Conservation (phyloP, 345 rosid genomes). For the Pseudoturritis turrita region DNA sequence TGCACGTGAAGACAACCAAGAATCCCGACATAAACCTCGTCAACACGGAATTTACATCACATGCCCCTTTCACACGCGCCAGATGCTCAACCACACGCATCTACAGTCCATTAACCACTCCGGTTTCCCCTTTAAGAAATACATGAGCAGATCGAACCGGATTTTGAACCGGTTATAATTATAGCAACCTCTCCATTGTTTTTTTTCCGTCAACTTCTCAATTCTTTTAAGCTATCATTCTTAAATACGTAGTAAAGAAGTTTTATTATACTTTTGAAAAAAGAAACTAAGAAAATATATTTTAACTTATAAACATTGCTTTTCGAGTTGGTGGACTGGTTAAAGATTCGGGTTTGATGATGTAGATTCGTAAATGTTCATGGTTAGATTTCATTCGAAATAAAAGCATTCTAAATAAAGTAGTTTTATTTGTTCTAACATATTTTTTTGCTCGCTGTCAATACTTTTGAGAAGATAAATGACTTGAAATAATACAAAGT, state of each 20-base stretch:
- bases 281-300: too few species aligned
- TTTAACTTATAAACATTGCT: too few species aligned
- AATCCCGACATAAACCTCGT: slow-evolving; percentile 59
- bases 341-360: too few species aligned
- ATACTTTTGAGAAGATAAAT: neutral
- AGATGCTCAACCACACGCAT: neutral
- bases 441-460: neutral
- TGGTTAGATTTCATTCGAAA: too few species aligned
- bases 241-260: too few species aligned
- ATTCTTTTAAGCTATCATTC: neutral
- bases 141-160: neutral
- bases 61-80: slow-evolving; percentile 24
- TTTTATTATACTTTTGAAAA: too few species aligned
- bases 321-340: too few species aligned
- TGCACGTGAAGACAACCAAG: slow-evolving; percentile 51
- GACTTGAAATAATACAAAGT: neutral
- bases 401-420: too few species aligned
- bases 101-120: neutral
- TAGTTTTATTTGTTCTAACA: too few species aligned
- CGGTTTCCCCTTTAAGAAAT: neutral
- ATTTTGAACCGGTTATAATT: neutral
- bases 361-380: too few species aligned
- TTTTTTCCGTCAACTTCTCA: too few species aligned
- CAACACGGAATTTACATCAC: slow-evolving; percentile 41
- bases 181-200: neutral